Evolutionary conservation across 2,329 filamentous ascomycete species (phyloP).

Genomic region (Gaeumannomyces tritici): DNA sequence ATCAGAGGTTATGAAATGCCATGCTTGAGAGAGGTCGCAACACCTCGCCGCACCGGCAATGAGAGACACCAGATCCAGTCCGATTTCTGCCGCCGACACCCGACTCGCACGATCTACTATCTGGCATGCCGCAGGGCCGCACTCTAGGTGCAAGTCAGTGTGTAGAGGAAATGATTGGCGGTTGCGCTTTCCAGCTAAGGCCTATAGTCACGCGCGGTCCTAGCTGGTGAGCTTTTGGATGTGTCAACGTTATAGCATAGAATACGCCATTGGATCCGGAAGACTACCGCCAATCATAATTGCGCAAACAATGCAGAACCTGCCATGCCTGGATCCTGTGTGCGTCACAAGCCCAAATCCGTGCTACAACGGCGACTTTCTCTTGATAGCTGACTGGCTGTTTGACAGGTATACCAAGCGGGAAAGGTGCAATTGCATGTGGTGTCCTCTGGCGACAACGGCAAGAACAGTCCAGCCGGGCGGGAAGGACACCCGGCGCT

Average conservation of each 20-base stretch:
- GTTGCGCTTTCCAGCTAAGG: neutral
- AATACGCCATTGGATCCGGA: neutral
- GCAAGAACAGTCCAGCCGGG: neutral
- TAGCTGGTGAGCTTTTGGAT: no score
- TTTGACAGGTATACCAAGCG: neutral
- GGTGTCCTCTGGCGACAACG: neutral
- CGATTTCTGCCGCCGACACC: neutral
- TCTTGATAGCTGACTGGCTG: no score
- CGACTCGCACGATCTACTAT: neutral
- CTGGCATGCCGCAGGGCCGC: neutral
- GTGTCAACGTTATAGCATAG: no score
- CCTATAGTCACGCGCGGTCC: no score
- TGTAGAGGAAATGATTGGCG: neutral
- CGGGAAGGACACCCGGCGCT: neutral
- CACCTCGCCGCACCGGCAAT: neutral
- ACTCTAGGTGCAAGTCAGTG: neutral
- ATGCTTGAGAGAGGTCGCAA: neutral
- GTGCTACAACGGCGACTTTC: neutral
- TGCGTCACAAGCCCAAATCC: neutral
- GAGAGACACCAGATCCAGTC: neutral
- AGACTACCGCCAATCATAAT: neutral
- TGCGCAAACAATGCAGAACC: neutral
- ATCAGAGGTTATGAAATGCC: neutral
- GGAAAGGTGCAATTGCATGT: neutral
- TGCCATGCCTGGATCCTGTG: neutral